These are phyloP conservation scores for Amphibolis antarctica DNA, from an alignment of 106 monocot species.

Conservation along the genomic window DNA sequence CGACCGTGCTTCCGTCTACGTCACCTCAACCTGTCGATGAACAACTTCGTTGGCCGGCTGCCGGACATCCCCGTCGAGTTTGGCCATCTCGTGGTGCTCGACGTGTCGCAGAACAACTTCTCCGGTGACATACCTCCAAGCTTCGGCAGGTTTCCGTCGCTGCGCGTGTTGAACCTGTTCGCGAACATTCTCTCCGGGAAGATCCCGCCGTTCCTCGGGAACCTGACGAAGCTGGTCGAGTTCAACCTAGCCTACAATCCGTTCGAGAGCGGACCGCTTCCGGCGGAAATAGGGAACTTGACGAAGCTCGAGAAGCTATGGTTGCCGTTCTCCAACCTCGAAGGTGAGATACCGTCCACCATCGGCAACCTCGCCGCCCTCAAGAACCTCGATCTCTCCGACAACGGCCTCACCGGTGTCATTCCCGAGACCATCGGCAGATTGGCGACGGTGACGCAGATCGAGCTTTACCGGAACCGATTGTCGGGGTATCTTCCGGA, in stretches of 20 bases:
- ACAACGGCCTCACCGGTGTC: conserved; percentile 23
- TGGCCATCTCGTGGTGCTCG: conserved; percentile 13
- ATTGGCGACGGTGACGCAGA: conserved; percentile 24
- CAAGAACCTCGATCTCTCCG: conserved; percentile 32
- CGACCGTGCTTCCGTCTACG: conserved; percentile 21
- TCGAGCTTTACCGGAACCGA: conserved; percentile 33
- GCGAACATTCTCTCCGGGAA: conserved; percentile 24
- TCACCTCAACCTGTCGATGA: conserved; percentile 26
- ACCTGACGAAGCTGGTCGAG: conserved; percentile 25
- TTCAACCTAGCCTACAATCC: conserved; percentile 35
- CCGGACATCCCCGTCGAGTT: conserved; percentile 20
- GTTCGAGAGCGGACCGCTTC: conserved; percentile 17
- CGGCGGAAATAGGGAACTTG: conserved; percentile 35
- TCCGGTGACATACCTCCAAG: conserved; percentile 25
- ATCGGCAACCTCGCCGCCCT: conserved; percentile 30
- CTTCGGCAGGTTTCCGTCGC: conserved; percentile 20
- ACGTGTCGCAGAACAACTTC: conserved; percentile 42
- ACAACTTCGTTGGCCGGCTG: conserved; percentile 25
- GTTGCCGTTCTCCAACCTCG: conserved; percentile 28
- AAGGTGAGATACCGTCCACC: conserved; percentile 29
- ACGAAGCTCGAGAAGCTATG: conserved; percentile 29
- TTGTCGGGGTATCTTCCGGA: conserved; percentile 30
- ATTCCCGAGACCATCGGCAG: conserved; percentile 41
- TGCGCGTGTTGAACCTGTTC: conserved; percentile 24
- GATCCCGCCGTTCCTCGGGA: conserved; percentile 27